phyloP scores from a whole-genome alignment of 139 green algal genomes.

The Chlorella sp. region DNA sequence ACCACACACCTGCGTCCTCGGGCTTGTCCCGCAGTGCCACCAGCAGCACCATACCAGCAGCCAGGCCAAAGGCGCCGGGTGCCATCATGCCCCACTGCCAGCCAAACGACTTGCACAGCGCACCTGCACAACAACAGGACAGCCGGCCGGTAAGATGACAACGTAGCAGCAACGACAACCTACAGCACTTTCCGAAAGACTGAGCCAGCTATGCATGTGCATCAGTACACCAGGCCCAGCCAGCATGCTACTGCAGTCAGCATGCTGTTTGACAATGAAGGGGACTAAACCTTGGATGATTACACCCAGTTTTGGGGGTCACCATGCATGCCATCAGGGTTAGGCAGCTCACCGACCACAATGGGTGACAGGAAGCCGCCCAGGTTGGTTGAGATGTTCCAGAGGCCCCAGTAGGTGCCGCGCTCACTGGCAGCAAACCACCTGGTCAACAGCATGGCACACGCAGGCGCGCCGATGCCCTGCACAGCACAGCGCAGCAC shows the following conservation, averaged over 20 bases:
- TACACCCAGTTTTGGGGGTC: too few species aligned
- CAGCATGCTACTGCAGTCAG: not conserved
- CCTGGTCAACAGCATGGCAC: constrained; percentile 79
- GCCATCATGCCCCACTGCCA: constrained; percentile 83
- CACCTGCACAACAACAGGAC: too few species aligned
- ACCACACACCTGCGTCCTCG: too few species aligned
- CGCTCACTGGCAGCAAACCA: constrained; percentile 85
- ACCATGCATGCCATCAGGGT: not conserved
- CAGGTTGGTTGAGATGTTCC: constrained; percentile 84
- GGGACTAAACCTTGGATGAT: not conserved
- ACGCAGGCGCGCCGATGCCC: constrained; percentile 78
- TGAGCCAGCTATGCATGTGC: not conserved
- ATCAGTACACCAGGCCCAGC: not conserved
- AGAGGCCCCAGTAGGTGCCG: constrained; percentile 80
- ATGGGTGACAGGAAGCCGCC: constrained; percentile 85
- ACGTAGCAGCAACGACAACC: not conserved
- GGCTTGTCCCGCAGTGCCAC: too few species aligned
- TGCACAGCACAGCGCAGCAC: constrained; percentile 6
- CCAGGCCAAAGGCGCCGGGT: too few species aligned
- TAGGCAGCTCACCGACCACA: constrained; percentile 50
- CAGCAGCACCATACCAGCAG: too few species aligned
- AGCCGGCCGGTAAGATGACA: too few species aligned
- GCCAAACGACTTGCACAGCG: constrained; percentile 35
- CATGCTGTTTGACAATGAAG: not conserved
- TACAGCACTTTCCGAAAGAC: not conserved